Conservation (phyloP, 768 basidiomycete genomes). For the Rhizopogon vulgaris region DNA sequence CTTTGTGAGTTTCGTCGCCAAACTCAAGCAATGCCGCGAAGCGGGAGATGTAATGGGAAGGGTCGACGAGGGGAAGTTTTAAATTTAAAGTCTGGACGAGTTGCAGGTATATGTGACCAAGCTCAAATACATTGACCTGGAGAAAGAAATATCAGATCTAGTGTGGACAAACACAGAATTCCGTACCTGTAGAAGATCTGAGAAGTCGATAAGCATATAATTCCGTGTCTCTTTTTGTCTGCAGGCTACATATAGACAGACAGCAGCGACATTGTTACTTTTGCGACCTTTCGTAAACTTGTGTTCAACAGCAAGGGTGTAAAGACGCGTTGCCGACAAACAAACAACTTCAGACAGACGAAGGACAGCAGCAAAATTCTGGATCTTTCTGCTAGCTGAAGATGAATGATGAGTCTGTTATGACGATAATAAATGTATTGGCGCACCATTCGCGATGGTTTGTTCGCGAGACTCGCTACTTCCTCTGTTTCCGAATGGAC, state of each 20-base stretch:
- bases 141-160: not conserved
- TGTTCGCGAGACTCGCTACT: slow-evolving; percentile 83
- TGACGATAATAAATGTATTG: not conserved
- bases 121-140: slow-evolving; percentile 95
- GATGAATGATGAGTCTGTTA: not conserved
- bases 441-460: slow-evolving; percentile 81
- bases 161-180: not conserved
- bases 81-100: slow-evolving; percentile 85
- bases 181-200: slow-evolving; percentile 82
- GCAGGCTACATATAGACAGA: slow-evolving; percentile 93
- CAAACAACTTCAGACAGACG: slow-evolving; percentile 75
- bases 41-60: slow-evolving; percentile 93
- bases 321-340: slow-evolving; percentile 78
- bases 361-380: slow-evolving; percentile 72
- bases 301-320: slow-evolving; percentile 90
- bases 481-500: slow-evolving; percentile 76
- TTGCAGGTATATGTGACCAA: slow-evolving; percentile 94
- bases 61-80: slow-evolving; percentile 85
- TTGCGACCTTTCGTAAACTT: slow-evolving; percentile 92
- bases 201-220: slow-evolving; percentile 99
- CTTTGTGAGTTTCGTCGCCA: slow-evolving; percentile 86
- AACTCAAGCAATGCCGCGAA: slow-evolving; percentile 95
- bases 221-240: slow-evolving; percentile 84
- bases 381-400: slow-evolving; percentile 76
- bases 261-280: slow-evolving; percentile 89